Evolutionary conservation across 495 filamentous ascomycete species (phyloP), one percentile per base, ranked within the genome.

Genomic region (Lasiosphaeris hirsuta): DNA sequence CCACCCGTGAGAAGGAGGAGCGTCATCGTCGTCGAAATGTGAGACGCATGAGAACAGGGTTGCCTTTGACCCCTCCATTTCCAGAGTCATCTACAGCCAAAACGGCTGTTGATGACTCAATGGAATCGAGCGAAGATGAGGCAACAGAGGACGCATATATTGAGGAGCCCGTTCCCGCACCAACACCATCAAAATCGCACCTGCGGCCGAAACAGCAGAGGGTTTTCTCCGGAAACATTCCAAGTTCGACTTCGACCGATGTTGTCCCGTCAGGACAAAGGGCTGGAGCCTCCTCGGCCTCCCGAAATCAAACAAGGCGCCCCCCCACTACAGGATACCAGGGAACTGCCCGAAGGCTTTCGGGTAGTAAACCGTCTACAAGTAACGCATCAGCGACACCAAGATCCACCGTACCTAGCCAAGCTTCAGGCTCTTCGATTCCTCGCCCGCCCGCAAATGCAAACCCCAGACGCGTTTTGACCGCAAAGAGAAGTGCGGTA

Each of bases 11-110:
- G 14, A 74, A 70, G 19, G 43, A 59, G 2, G 62, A 75, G 6
- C 74, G 84, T n/a, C 79, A 76, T 51, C 64, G 57, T 49, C 79
- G 74, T 51, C 73, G 83, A 36, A 74, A 77, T 56, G 72, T 56
- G 10, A 83, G 82, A 62, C 66, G 68, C 56, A 68, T 63, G 51
- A 72, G 60, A 49, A 56, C 75, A 10, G 73, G 74, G 2, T 41
- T 74, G 19, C 55, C 64, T 4, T 15, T 67, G 19, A 69, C 68
- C 0, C 11, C 36, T 1, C 69, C 69, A 6, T 56, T 63, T 7
- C 46, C 45, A 0, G 42, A 56, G 11, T 23, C 51, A 10, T 17
- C 15, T 10, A 54, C 14, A 6, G 17, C 30, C 17, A 33, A n/a
- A 19, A 18, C 30, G 33, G 39, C 10, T 10, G 1, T 40, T 19